Evolutionary conservation across 2,329 filamentous ascomycete genomes (phyloP), one percentile per base, ranked within the genome.

Genomic region (Claviceps pazoutovae): DNA sequence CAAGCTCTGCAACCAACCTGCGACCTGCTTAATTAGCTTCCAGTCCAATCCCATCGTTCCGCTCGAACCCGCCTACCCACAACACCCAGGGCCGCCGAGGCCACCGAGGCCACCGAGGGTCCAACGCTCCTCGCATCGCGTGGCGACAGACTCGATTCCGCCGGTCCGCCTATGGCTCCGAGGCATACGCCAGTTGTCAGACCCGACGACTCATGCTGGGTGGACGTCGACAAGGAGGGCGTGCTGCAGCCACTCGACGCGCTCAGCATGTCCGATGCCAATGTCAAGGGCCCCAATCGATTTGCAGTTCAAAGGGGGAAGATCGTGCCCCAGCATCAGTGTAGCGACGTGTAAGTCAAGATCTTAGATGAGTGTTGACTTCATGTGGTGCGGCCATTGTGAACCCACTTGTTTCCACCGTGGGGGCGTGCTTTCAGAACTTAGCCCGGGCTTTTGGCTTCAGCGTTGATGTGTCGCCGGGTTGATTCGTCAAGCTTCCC

Each of bases 271-370:
- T 50, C 56, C 47, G 59, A 61, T 49, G 56, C 57, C 50, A 58
- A 61, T 49, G 57, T 57, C 50, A 58, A 60, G 57, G 57, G 55
- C 36, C 60, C 63, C 36, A 56, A 57, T 54, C 59, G 56, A 36
- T 66, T 61, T 58, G 63, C 65, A 50, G 59, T 66, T 45, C 60
- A 62, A 42, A 54, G 60, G 49, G 65, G 64, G 47, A 67, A 62
- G 54, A 59, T 64, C 17, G 64, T 67, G 49, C 63, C 61, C 41
- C 61, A 57, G 43, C 47, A 16, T 13, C 53, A 54, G n/a, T 46
- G 50, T 51, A 51, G 48, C 55, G 61, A 58, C 54, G 47, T 64
- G 63, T 66, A 60, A 65, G 63, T 64, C 47, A 45, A 42, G 9
- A 34, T 34, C 26, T 30, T 30, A 30, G 26, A 30, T 9, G 37